A percentile compares a stretch with the other conserved stretches of the same genome.
Evolutionary conservation across 2,329 filamentous ascomycete species (phyloP).

Genomic region (Aureobasidium namibiae): DNA sequence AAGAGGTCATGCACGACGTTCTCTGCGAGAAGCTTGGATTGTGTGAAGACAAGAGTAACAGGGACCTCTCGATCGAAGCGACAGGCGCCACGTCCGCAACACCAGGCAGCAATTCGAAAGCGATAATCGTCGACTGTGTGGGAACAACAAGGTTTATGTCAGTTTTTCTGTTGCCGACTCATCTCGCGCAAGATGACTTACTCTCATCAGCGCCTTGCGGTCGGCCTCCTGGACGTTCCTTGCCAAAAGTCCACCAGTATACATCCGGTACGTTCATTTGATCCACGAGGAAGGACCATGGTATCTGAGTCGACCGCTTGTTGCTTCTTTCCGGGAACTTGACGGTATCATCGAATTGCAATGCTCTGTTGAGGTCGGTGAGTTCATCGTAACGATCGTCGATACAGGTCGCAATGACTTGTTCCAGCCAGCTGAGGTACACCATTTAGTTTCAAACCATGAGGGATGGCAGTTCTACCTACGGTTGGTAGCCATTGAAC

Average conservation of each 20-base stretch:
- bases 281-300: constrained; percentile 31
- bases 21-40: constrained; percentile 23
- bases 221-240: constrained; percentile 21
- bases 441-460: neutral
- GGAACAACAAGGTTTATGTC: neutral
- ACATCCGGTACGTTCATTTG: constrained; percentile 32
- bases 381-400: constrained; percentile 26
- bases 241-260: constrained; percentile 30
- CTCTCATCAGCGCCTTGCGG: neutral
- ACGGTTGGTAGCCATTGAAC: constrained; percentile 27
- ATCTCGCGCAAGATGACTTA: neutral
- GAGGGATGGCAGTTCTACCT: neutral
- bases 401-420: constrained; percentile 27
- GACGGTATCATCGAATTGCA: constrained; percentile 27
- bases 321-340: constrained; percentile 28
- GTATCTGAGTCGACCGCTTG: constrained; percentile 23
- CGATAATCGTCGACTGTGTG: constrained; percentile 24
- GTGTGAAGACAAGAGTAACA: constrained; percentile 28
- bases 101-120: constrained; percentile 28
- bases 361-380: constrained; percentile 26
- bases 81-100: constrained; percentile 27
- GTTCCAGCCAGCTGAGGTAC: constrained; percentile 23
- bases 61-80: constrained; percentile 23
- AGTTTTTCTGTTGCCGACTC: neutral
- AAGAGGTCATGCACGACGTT: constrained; percentile 26